A percentile compares a stretch with the other conserved stretches of the same genome.
These are phyloP conservation scores for Globisporangium barbulae DNA, from an alignment of 352 stramenopile species.

Conservation along the genomic window DNA sequence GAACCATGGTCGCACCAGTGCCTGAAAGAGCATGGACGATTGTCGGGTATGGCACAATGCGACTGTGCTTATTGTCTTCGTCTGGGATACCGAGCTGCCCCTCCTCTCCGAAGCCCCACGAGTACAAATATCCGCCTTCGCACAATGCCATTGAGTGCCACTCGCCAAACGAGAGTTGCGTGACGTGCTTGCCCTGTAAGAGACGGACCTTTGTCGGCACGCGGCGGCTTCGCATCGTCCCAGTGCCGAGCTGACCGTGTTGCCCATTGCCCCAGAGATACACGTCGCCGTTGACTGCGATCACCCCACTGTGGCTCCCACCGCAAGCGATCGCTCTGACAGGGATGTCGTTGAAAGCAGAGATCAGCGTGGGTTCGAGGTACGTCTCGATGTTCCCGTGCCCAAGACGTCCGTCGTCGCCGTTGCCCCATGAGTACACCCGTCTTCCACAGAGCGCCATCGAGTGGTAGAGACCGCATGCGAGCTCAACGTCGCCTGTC, in stretches of 20 bases:
- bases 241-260: constrained; percentile 56
- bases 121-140: constrained; percentile 45
- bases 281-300: constrained; percentile 41
- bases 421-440: constrained; percentile 63
- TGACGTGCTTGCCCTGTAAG: constrained; percentile 38
- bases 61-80: constrained; percentile 35
- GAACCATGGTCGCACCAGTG: constrained; percentile 51
- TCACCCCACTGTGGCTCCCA: constrained; percentile 51
- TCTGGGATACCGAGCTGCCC: constrained; percentile 53
- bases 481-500: constrained; percentile 34
- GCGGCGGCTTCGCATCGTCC: constrained; percentile 31
- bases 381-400: constrained; percentile 42
- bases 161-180: constrained; percentile 56
- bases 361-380: constrained; percentile 35
- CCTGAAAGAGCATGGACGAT: constrained; percentile 47
- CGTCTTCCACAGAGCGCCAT: constrained; percentile 36
- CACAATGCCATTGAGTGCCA: constrained; percentile 74
- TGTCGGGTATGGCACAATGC: constrained; percentile 41
- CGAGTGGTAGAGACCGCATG: constrained; percentile 57
- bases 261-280: constrained; percentile 58
- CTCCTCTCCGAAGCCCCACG: constrained; percentile 76
- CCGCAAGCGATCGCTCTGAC: constrained; percentile 47
- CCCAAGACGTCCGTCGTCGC: constrained; percentile 63
- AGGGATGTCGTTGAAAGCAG: constrained; percentile 27
- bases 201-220: constrained; percentile 42